Base-by-base conservation (phyloP, 2,329 filamentous ascomycete genomes). In the Monilinia vaccinii-corymbosi region DNA sequence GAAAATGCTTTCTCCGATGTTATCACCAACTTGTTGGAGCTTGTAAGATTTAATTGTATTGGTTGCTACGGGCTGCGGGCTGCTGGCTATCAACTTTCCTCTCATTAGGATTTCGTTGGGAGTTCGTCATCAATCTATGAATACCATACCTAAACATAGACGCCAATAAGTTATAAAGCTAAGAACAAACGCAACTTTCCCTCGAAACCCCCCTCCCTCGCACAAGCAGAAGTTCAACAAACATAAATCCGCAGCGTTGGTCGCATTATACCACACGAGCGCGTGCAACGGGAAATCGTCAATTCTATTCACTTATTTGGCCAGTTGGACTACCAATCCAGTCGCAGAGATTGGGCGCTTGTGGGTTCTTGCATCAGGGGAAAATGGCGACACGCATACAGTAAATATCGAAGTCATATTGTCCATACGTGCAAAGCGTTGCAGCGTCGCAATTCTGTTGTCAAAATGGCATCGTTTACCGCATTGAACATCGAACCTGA, bases 401-500 rank as follows among this genome's bases (percentile, higher is more conserved):
- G 16, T 53, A 44, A 23, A 44, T 7, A 53, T 21, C 18, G 25
- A 42, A 14, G 14, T 11, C 18, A 16, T n/a, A 31, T 42, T 53
- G 23, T 32, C 23, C 28, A 4, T 16, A 31, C 7, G 23, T 31
- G 31, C 16, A 5, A 32, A 32, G n/a, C 13, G 23, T 40, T 23
- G 14, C 51, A 44, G 25, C n/a, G 7, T 53, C 38, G 25, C 38
- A 8, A 7, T 53, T 23, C 25, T 32, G 13, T 21, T 11, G 13
- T 10, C 7, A 31, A 38, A 11, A 45, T 51, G 67, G 69, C 68
- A 25, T 58, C 53, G 28, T 97, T 95, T 76, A 85, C 87, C 69
- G 90, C 93, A 57, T 85, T 97, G 74, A 99, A 99, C 73, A 84
- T 97, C 75, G 92, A 97, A 74, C 88, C 90, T 11, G 94, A 97